These are phyloP conservation scores for Porphyrellus cyaneotinctus DNA, from an alignment of 768 basidiomycete species.

Conservation along the genomic window DNA sequence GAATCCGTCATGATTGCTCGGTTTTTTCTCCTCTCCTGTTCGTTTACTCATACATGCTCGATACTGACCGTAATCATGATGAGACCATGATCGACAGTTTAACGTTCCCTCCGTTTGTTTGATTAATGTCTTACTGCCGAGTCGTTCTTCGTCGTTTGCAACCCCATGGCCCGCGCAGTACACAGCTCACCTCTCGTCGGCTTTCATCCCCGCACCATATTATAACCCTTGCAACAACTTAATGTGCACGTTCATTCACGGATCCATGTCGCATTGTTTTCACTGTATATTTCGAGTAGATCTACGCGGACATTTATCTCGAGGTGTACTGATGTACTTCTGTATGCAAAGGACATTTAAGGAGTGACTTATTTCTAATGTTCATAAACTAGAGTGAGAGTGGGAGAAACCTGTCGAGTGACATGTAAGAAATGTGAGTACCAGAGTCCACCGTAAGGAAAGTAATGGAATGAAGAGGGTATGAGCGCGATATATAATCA, in stretches of 20 bases:
- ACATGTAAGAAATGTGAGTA: conserved; percentile 1
- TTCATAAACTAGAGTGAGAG: not conserved
- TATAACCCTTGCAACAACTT: conserved; percentile 24
- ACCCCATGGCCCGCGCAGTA: not conserved
- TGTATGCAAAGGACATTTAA: conserved; percentile 33
- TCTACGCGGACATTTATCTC: conserved; percentile 32
- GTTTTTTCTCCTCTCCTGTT: not conserved
- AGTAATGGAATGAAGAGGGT: not conserved
- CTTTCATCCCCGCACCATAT: conserved; percentile 20
- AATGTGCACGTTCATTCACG: conserved; percentile 27
- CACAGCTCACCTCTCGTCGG: not conserved
- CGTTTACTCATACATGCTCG: conserved; percentile 11
- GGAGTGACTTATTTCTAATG: conserved; percentile 35
- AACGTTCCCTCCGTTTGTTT: conserved; percentile 5
- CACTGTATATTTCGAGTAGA: conserved; percentile 36
- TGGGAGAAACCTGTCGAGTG: not conserved
- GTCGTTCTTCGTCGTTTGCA: conserved; percentile 15
- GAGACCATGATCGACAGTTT: conserved; percentile 7
- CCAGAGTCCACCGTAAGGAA: not conserved
- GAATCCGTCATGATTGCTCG: conserved; percentile 49
- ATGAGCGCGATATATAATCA: conserved; percentile 1
- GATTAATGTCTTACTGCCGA: conserved; percentile 13
- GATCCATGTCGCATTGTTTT: conserved; percentile 32
- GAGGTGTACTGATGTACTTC: conserved; percentile 34
- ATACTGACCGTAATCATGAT: conserved; percentile 23